Conservation (phyloP, 495 filamentous ascomycete genomes). For the Podospora didyma region DNA sequence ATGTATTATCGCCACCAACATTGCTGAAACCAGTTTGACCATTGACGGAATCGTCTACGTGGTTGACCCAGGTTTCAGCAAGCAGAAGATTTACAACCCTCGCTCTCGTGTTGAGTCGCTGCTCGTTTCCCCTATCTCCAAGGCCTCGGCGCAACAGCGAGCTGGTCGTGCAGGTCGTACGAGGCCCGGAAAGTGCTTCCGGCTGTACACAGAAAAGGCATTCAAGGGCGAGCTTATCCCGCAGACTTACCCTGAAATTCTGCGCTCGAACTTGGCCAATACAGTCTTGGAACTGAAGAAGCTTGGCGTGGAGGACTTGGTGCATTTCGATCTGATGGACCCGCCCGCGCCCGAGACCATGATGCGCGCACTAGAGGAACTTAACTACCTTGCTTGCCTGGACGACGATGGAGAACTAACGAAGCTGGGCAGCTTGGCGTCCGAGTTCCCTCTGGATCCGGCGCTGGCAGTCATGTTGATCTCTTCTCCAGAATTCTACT, state of each 20-base stretch:
- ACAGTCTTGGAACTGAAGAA: slow-evolving; percentile 98
- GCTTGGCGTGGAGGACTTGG: slow-evolving; percentile 89
- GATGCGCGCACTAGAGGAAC: slow-evolving; percentile 96
- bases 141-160: slow-evolving; percentile 96
- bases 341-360: slow-evolving; percentile 96
- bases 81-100: slow-evolving; percentile 99
- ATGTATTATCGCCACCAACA: slow-evolving; percentile 92
- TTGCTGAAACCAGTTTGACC: slow-evolving; percentile 94
- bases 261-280: slow-evolving; percentile 88
- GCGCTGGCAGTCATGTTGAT: slow-evolving; percentile 97
- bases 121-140: slow-evolving; percentile 92
- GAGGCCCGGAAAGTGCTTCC: slow-evolving; percentile 94
- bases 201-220: slow-evolving; percentile 90
- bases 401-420: slow-evolving; percentile 96
- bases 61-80: slow-evolving; percentile 97
- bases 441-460: slow-evolving; percentile 94
- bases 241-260: slow-evolving; percentile 92
- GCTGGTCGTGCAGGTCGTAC: slow-evolving; percentile 99
- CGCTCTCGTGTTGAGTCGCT: slow-evolving; percentile 94
- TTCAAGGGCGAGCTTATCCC: slow-evolving; percentile 99
- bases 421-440: slow-evolving; percentile 76
- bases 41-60: slow-evolving; percentile 99
- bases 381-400: slow-evolving; percentile 94
- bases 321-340: slow-evolving; percentile 99
- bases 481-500: slow-evolving; percentile 94